Evolutionary conservation across 78 protist genomes (phyloP).

Genomic region (Cavenderia fasciculata): DNA sequence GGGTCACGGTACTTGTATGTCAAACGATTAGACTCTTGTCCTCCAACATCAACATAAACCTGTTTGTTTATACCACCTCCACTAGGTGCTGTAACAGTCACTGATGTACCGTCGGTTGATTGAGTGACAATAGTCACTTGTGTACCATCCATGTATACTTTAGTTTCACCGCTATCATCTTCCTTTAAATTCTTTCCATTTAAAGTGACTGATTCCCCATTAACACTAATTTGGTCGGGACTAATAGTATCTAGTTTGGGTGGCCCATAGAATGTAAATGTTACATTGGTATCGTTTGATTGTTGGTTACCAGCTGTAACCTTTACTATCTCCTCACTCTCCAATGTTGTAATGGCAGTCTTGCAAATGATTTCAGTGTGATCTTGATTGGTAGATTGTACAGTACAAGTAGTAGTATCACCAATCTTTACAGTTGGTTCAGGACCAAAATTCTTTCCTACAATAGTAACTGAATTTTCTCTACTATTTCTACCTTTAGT

Average conservation of each 20-base stretch:
- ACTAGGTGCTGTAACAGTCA: background rate
- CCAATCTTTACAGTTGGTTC: constrained; percentile 23
- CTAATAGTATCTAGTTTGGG: background rate
- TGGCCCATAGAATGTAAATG: constrained; percentile 1
- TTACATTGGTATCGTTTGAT: background rate
- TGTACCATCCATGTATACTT: background rate
- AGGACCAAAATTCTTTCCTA: constrained; percentile 29
- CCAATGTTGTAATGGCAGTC: background rate
- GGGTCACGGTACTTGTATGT: background rate
- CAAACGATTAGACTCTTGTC: background rate
- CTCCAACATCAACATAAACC: background rate
- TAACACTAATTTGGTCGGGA: background rate
- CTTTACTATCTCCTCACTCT: background rate
- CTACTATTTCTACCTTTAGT: background rate
- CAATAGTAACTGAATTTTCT: background rate
- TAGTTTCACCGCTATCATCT: background rate
- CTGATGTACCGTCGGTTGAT: background rate
- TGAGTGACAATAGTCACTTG: background rate
- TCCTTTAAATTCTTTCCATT: background rate
- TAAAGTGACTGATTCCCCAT: background rate
- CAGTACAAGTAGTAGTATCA: background rate
- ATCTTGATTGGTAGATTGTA: background rate
- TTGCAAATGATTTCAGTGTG: background rate
- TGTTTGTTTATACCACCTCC: background rate
- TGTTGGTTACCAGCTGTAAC: background rate